Percentiles rank a stretch among this genome's conserved stretches.
Conservation (phyloP, 2,329 filamentous ascomycete genomes). For the Tolypocladium endophyticum region DNA sequence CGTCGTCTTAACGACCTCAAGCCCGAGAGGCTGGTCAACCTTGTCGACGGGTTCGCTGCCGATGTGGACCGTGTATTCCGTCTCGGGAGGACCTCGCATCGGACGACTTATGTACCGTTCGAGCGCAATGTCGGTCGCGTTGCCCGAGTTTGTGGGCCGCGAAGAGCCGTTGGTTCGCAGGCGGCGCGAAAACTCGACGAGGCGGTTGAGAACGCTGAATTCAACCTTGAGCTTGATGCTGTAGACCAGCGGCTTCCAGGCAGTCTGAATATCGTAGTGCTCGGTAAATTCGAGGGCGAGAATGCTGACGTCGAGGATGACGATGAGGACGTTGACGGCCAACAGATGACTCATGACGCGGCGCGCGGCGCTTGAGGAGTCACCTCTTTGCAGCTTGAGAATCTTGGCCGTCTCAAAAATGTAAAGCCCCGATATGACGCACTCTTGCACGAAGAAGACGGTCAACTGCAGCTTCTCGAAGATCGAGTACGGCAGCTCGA, state of each 20-base stretch:
- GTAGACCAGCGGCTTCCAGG: slow-evolving; percentile 22
- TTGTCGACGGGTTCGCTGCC: not conserved
- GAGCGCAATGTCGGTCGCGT: slow-evolving; percentile 1
- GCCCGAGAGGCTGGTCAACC: not conserved
- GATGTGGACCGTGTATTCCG: slow-evolving; percentile 1
- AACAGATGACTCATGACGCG: slow-evolving; percentile 19
- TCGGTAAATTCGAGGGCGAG: slow-evolving; percentile 19
- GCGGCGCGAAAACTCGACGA: slow-evolving; percentile 21
- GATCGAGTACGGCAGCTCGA: slow-evolving; percentile 24
- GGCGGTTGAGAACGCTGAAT: slow-evolving; percentile 22
- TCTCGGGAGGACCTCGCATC: not conserved
- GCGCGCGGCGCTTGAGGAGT: slow-evolving; percentile 7
- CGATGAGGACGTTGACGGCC: slow-evolving; percentile 30
- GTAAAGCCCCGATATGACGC: slow-evolving; percentile 41
- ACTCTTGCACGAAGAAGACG: slow-evolving; percentile 44
- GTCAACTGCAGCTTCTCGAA: slow-evolving; percentile 45
- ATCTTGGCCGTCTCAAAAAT: slow-evolving; percentile 40
- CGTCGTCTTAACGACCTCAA: slow-evolving; percentile 1
- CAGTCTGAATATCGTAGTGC: slow-evolving; percentile 20
- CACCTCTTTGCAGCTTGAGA: slow-evolving; percentile 27
- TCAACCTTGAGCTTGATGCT: slow-evolving; percentile 26
- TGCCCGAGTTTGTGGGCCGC: not conserved
- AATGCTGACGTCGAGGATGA: slow-evolving; percentile 29
- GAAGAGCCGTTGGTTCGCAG: not conserved
- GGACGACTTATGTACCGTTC: not conserved